phyloP scores from a whole-genome alignment of 2,329 filamentous ascomycete genomes.

The Neonectria hederae region DNA sequence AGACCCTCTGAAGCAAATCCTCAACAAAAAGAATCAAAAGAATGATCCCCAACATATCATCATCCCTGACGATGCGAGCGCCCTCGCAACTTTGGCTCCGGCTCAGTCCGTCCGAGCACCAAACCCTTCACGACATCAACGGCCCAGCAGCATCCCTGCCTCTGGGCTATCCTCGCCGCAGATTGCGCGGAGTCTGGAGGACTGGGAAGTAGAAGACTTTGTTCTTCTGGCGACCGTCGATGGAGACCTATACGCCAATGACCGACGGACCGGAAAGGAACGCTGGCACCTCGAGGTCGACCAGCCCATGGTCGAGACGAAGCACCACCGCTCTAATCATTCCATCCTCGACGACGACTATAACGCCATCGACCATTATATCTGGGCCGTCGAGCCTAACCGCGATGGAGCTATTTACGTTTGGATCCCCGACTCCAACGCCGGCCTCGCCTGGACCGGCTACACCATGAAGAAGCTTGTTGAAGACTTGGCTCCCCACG shows the following conservation, averaged over 20 bases:
- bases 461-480: constrained; percentile 87
- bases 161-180: constrained; percentile 82
- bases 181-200: constrained; percentile 95
- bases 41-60: constrained; percentile 46
- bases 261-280: constrained; percentile 84
- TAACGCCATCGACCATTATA: constrained; percentile 79
- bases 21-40: constrained; percentile 46
- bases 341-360: constrained; percentile 69
- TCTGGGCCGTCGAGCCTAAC: constrained; percentile 95
- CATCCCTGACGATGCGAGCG: constrained; percentile 80
- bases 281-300: constrained; percentile 88
- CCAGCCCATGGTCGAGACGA: constrained; percentile 89
- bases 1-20: constrained; percentile 30
- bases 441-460: constrained; percentile 71
- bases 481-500: constrained; percentile 82
- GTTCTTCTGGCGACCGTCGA: constrained; percentile 99
- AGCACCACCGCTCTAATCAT: constrained; percentile 77
- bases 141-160: constrained; percentile 65
- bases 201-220: constrained; percentile 99
- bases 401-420: constrained; percentile 88
- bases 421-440: constrained; percentile 72
- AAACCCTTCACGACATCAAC: constrained; percentile 70
- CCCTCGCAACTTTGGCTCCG: constrained; percentile 98
- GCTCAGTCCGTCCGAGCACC: constrained; percentile 95
- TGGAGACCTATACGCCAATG: constrained; percentile 91